A percentile compares a stretch with the other conserved stretches of the same genome.
These are phyloP conservation scores for Microthlaspi erraticum DNA, from an alignment of 345 rosid genomes.

Conservation along the genomic window DNA sequence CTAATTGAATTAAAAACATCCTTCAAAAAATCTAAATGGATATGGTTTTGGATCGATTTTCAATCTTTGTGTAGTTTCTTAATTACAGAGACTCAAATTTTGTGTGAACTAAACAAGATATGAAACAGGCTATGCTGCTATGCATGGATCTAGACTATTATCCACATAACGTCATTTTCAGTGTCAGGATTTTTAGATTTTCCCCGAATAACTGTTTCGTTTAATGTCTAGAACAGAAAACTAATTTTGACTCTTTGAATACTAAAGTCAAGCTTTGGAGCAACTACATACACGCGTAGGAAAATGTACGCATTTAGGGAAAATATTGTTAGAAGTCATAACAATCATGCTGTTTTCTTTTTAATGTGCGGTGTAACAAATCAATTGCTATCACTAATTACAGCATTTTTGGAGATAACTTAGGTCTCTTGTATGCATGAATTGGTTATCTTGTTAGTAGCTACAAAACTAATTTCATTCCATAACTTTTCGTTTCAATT, in stretches of 20 bases:
- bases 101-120: too few species aligned
- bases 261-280: slow-evolving; percentile 12
- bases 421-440: slow-evolving; percentile 1
- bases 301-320: neutral
- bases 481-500: slow-evolving; percentile 9
- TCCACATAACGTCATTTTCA: too few species aligned
- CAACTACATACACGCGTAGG: neutral
- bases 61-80: too few species aligned
- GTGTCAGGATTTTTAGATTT: neutral
- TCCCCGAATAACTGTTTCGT: neutral
- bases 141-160: too few species aligned
- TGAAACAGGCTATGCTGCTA: too few species aligned
- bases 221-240: slow-evolving; percentile 1
- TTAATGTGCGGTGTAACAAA: slow-evolving; percentile 4
- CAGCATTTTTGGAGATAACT: slow-evolving; percentile 26
- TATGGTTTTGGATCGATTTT: too few species aligned
- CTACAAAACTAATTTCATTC: slow-evolving; percentile 34
- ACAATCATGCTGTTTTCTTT: slow-evolving; percentile 28
- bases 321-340: slow-evolving; percentile 31
- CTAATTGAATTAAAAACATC: too few species aligned
- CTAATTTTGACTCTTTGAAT: neutral
- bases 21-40: too few species aligned
- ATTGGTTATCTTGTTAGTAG: slow-evolving; percentile 40
- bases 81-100: too few species aligned
- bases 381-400: slow-evolving; percentile 34